Evolutionary conservation across 345 rosid genomes (phyloP).

Genomic region (Trapa incisa): DNA sequence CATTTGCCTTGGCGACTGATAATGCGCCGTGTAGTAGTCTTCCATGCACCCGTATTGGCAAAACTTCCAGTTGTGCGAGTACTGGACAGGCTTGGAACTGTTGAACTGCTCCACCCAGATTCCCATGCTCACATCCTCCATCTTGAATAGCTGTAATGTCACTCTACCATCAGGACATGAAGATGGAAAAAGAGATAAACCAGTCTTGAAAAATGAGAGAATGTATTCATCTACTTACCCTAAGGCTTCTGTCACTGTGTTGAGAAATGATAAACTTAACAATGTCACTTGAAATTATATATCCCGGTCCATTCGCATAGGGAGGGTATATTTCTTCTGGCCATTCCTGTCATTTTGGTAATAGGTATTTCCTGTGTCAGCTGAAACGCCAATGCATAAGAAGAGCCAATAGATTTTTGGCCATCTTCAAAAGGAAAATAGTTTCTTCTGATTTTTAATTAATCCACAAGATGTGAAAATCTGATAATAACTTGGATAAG

Average conservation of each 20-base stretch:
- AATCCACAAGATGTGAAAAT: neutral
- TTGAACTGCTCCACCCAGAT: constrained; percentile 93
- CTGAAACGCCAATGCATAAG: no score
- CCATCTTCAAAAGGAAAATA: neutral
- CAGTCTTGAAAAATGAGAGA: neutral
- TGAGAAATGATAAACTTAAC: constrained; percentile 51
- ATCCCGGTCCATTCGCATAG: constrained; percentile 91
- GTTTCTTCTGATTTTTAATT: neutral
- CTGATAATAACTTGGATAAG: neutral
- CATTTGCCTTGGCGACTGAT: constrained; percentile 96
- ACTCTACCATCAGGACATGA: neutral
- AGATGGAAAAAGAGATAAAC: neutral
- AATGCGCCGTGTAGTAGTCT: constrained; percentile 82
- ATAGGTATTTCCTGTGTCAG: neutral
- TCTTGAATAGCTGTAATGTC: constrained; percentile 67
- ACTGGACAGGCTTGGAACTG: constrained; percentile 45
- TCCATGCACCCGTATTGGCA: constrained; percentile 91
- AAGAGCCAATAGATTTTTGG: neutral
- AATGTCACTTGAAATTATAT: constrained; percentile 62
- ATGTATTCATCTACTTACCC: constrained; percentile 31
- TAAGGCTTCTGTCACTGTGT: constrained; percentile 46
- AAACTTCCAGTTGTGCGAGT: constrained; percentile 89
- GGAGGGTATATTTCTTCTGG: constrained; percentile 87
- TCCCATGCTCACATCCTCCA: constrained; percentile 99
- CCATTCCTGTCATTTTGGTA: constrained; percentile 68